phyloP scores from a whole-genome alignment of 108 stramenopile species.

The Skeletonema menzelii region DNA sequence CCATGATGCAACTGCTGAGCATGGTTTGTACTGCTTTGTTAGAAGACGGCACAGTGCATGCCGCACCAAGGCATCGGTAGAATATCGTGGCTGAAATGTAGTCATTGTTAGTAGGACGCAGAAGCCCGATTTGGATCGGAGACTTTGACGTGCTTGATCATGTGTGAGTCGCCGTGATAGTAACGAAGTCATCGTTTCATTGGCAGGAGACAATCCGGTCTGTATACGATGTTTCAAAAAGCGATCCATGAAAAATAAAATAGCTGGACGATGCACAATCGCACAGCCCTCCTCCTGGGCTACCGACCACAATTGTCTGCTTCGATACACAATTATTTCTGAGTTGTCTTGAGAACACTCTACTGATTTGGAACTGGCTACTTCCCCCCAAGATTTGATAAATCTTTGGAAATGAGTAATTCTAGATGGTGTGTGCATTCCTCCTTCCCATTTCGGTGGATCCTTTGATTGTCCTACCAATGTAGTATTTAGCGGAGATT shows the following conservation, averaged over 20 bases:
- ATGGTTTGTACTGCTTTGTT: constrained; percentile 28
- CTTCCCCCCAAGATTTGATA: not conserved
- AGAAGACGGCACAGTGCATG: constrained; percentile 22
- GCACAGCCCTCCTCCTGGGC: constrained; percentile 2
- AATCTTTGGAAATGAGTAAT: not conserved
- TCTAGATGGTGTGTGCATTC: not conserved
- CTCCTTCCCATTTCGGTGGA: not conserved
- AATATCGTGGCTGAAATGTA: constrained; percentile 10
- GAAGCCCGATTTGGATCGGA: constrained; percentile 15
- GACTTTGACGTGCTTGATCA: constrained; percentile 8
- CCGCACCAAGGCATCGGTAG: constrained; percentile 21
- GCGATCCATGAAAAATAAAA: not conserved
- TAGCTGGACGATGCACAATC: not conserved
- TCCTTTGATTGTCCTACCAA: not conserved
- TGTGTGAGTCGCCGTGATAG: constrained; percentile 2
- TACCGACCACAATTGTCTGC: not conserved
- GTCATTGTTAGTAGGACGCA: constrained; percentile 6
- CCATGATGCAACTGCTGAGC: constrained; percentile 2
- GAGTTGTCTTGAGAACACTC: not conserved
- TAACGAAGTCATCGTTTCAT: constrained; percentile 15
- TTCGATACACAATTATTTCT: not conserved
- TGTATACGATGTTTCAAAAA: not conserved
- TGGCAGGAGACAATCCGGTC: not conserved
- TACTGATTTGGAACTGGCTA: not conserved
- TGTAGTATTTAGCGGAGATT: not conserved